Evolutionary conservation across 768 basidiomycete species (phyloP), one percentile per base, ranked within the genome.

Genomic region (Phylloporus rhodoxanthus): DNA sequence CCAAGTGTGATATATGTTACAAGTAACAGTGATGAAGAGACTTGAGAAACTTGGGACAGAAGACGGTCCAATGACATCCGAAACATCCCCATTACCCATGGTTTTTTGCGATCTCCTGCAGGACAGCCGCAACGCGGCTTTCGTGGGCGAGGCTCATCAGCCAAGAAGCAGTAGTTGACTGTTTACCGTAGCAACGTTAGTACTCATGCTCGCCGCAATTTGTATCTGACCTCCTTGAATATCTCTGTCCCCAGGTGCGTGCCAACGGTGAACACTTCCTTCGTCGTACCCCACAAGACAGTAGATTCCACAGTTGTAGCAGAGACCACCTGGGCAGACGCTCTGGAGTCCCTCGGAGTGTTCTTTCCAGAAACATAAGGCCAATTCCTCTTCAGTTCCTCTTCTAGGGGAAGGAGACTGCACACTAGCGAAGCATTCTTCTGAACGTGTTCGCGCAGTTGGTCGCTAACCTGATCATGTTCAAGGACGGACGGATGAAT

Each of bases 401-500:
- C 67, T 60, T 85, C 84, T n/a, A 84, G 57, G 4, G 76, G 75
- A 19, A 72, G 60, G 1, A 85, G 68, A 6, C 58, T 5, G 38
- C 56, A 62, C 14, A 86, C 54, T 3, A 85, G 55, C 6, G 65
- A 60, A 2, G 78, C 77, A 50, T 78, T 61, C n/a, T 67, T 60
- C 36, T 63, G 57, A 19, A 85, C 43, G 13, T 59, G 63, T 14
- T 62, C 54, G 14, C 52, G 56, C 26, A 83, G 55, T 15, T 65
- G 57, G 5, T 71, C 64, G 43, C 63, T 56, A 7, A 74, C 53
- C 14, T 58, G 50, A 4, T 53, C 57, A 55, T 81, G 84, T 30
- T 73, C 62, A 32, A 79, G 57, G 2, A 80, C 81, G 13, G 84
- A 85, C 4, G 76, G 67, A 54, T 86, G 84, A 32, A 85, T 76